Evolutionary conservation across 352 stramenopile species (phyloP).

Genomic region (Phytophthora crassamura): DNA sequence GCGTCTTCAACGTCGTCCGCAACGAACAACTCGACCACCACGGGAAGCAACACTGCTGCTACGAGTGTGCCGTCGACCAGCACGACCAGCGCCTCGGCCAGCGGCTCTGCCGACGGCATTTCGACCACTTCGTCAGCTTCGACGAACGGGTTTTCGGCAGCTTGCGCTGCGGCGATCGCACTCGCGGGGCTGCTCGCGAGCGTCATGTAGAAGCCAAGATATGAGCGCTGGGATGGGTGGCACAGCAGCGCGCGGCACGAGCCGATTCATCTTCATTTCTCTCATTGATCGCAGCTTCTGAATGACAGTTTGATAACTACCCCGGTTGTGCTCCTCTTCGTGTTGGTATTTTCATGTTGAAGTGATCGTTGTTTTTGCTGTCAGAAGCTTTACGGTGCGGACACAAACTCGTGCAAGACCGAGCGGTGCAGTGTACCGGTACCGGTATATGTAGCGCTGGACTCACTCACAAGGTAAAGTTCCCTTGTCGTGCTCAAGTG

Average conservation of each 20-base stretch:
- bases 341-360: conserved; percentile 2
- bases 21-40: conserved; percentile 8
- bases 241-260: neutral
- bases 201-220: conserved; percentile 22
- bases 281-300: conserved; percentile 1
- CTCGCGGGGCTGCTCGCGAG: conserved; percentile 14
- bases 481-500: too few species aligned
- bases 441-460: too few species aligned
- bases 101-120: conserved; percentile 14
- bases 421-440: too few species aligned
- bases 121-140: conserved; percentile 31
- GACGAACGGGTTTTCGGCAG: conserved; percentile 12
- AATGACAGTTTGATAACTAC: neutral
- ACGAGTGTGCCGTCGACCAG: conserved; percentile 18
- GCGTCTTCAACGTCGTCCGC: conserved; percentile 5
- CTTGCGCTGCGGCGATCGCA: conserved; percentile 19
- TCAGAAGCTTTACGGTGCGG: neutral
- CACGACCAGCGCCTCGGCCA: conserved; percentile 7
- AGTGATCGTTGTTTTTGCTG: neutral
- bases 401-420: too few species aligned
- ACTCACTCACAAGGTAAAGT: too few species aligned
- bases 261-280: conserved; percentile 5
- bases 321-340: neutral
- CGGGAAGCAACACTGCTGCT: neutral
- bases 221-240: conserved; percentile 10